Evolutionary conservation across 2,329 filamentous ascomycete species (phyloP).

Genomic region (Neurospora sp.): DNA sequence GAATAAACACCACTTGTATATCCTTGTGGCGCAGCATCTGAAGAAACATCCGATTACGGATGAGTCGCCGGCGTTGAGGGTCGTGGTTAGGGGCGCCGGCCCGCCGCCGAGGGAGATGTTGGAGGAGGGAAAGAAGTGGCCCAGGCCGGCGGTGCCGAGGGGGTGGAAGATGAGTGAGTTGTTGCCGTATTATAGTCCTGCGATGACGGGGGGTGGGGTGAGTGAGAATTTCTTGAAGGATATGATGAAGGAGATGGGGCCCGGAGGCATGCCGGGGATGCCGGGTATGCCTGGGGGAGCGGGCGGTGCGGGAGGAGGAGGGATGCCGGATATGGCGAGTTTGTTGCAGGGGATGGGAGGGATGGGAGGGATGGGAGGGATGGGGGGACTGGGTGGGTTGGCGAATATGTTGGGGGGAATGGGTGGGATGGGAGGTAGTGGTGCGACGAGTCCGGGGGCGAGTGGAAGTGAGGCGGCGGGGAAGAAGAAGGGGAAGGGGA

Average conservation of each 20-base stretch:
- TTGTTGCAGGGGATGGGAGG: slow-evolving; percentile 13
- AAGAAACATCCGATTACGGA: slow-evolving; percentile 68
- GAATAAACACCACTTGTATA: slow-evolving; percentile 80
- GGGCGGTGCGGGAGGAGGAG: not conserved
- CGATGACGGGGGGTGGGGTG: slow-evolving; percentile 85
- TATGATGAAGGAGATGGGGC: slow-evolving; percentile 88
- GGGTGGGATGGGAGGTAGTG: slow-evolving; percentile 19
- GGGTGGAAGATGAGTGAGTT: slow-evolving; percentile 87
- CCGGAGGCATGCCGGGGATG: slow-evolving; percentile 30
- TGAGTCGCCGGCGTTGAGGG: slow-evolving; percentile 54
- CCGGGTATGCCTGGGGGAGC: slow-evolving; percentile 29
- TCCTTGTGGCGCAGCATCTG: slow-evolving; percentile 69
- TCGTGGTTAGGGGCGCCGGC: slow-evolving; percentile 68
- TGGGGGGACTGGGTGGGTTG: slow-evolving; percentile 1
- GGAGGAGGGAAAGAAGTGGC: slow-evolving; percentile 56
- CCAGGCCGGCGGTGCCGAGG: slow-evolving; percentile 64
- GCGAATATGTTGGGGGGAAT: slow-evolving; percentile 14
- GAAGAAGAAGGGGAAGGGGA: not conserved
- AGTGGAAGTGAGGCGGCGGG: not conserved
- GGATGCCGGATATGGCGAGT: slow-evolving; percentile 19
- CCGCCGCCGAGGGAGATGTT: slow-evolving; percentile 48
- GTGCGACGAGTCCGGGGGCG: slow-evolving; percentile 7
- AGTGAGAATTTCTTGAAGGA: slow-evolving; percentile 92
- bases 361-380: not conserved
- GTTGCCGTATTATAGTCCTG: slow-evolving; percentile 78